Evolutionary conservation across 306 rosid species (phyloP), one percentile per base, ranked within the genome.

Genomic region (Lathyrus aphaca): DNA sequence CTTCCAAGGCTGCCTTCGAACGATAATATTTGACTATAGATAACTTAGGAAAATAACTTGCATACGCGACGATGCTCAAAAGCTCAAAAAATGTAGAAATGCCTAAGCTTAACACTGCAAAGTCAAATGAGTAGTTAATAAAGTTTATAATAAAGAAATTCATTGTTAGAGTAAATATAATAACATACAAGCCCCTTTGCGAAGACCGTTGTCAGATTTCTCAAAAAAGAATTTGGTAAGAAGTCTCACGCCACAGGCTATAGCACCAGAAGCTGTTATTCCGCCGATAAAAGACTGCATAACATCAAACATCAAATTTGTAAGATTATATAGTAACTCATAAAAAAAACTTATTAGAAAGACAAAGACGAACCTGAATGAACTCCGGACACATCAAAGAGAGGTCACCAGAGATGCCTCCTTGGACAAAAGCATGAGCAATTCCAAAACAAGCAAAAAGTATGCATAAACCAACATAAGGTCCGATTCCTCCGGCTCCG

Each of bases 1-100:
- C 96, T 78, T 93, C 91, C 0, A 56, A 79, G 27, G 96, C 90
- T 44, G 98, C 96, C 76, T 88, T 93, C 49, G 82, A 45, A 45
- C 91, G 89, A 54, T 86, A 90, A 66, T 82, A 74, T 68, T 88
- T 94, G 35, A 94, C 88, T 32, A 88, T 83, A 0, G 97, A 79
- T 61, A 94, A 58, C 64, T 80, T 88, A 2, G 98, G 82, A 83
- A 94, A 90, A 67, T 72, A 82, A 32, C 67, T 3, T 23, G 87
- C 89, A 56, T 94, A 94, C 1, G 88, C 79, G 27, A 90, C 21
- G 3, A 90, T 66, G 48, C 97, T 90, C 21, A 86, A 6, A 9
- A 87, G 70, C 83, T 86, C 95, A 11, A 84, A 38, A 44, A 83
- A 50, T 7, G 88, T 71, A 40, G 96, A 76, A 54, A 87, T 71